A percentile compares a stretch with the other conserved stretches of the same genome.
Evolutionary conservation across 208 protist species (phyloP).

Genomic region (Pavlovales sp.): DNA sequence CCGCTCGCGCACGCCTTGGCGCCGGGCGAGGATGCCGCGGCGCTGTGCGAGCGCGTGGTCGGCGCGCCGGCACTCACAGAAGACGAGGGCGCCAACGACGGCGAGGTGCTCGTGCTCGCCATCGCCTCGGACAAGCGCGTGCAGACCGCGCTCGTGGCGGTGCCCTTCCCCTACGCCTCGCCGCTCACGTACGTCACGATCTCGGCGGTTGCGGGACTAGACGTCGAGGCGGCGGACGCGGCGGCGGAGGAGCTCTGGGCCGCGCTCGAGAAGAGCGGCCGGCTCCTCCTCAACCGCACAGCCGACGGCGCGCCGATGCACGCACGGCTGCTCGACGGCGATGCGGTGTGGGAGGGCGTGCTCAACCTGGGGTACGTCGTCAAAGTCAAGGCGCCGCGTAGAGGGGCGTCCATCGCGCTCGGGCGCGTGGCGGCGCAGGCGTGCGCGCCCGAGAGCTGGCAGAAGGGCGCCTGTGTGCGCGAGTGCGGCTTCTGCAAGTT

Average conservation of each 20-base stretch:
- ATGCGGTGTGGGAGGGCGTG: neutral
- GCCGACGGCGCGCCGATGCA: neutral
- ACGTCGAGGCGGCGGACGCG: neutral
- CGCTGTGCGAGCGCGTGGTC: no score
- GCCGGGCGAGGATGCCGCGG: no score
- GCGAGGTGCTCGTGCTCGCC: no score
- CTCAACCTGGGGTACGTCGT: neutral
- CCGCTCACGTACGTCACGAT: neutral
- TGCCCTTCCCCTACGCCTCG: neutral
- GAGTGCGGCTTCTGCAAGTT: conserved; percentile 40
- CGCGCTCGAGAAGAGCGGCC: neutral
- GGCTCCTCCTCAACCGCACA: neutral
- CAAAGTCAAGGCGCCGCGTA: no score
- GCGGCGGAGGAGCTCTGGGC: neutral
- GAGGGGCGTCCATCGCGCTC: neutral
- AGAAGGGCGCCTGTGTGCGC: neutral
- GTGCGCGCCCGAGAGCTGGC: neutral
- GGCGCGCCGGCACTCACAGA: no score
- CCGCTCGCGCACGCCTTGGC: no score
- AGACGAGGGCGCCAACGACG: no score
- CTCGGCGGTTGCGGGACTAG: no score
- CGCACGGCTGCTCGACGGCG: neutral
- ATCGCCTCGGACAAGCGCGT: no score
- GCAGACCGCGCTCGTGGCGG: neutral
- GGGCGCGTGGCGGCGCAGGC: neutral